Conservation (phyloP, 495 filamentous ascomycete genomes). For the Penicillium lividum region DNA sequence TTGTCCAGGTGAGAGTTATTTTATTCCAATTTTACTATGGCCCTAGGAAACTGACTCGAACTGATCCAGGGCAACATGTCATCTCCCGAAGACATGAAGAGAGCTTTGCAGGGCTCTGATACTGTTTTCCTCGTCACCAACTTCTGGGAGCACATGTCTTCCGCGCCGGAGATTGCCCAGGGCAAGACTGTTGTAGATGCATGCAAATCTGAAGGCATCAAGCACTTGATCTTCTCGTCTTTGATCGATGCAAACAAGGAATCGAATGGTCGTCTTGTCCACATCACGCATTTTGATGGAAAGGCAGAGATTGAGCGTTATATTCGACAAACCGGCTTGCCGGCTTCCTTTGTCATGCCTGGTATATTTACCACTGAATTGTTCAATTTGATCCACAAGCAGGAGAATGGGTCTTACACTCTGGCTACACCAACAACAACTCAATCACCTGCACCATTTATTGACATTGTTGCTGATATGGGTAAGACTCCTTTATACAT, state of each 20-base stretch:
- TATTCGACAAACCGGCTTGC: not conserved
- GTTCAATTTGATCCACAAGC: not conserved
- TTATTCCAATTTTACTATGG: too few species aligned
- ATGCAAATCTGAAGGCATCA: not conserved
- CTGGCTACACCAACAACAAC: not conserved
- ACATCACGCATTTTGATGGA: constrained; percentile 7
- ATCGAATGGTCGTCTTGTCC: not conserved
- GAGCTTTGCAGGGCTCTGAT: not conserved
- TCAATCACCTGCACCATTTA: not conserved
- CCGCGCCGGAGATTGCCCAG: constrained; percentile 4
- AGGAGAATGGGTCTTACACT: not conserved
- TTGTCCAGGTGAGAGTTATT: not conserved
- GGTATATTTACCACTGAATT: constrained; percentile 4
- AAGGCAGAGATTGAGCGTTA: constrained; percentile 7
- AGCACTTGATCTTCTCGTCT: not conserved
- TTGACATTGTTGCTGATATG: not conserved
- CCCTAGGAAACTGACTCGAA: too few species aligned
- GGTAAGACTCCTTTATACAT: not conserved
- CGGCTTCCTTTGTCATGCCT: constrained; percentile 6
- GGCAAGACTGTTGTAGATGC: constrained; percentile 3
- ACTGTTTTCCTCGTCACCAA: constrained; percentile 5
- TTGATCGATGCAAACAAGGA: not conserved
- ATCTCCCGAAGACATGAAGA: not conserved
- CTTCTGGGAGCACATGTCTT: constrained; percentile 1
- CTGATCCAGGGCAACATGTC: not conserved